Evolutionary conservation across 2,329 filamentous ascomycete genomes (phyloP), one percentile per base, ranked within the genome.

Genomic region (Calonectria pseudoturangicola): DNA sequence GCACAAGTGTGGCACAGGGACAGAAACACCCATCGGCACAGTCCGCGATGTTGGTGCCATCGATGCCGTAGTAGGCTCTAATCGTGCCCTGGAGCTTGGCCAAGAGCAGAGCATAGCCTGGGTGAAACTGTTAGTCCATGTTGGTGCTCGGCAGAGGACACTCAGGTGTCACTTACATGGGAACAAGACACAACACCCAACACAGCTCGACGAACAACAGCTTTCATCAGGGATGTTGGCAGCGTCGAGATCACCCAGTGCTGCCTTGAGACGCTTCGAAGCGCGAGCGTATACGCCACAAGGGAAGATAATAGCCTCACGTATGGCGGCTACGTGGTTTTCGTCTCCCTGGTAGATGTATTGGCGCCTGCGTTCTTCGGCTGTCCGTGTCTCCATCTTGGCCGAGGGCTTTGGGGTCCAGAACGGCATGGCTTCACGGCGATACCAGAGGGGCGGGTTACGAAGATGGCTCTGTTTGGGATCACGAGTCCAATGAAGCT

Each of bases 61-160:
- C 68, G 45, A 85, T 84, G 66, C 74, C 74, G 74, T 84, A 85
- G 39, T 82, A 79, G 2, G 76, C 50, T 27, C 84, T 82, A 68
- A 84, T 76, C 2, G 74, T 75, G 8, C 70, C 68, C 65, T 84
- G 84, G 13, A 84, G 74, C 15, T 70, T 74, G n/a, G 75, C 73
- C 10, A 84, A 45, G 7, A 82, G 68, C 45, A 70, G 73, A 16
- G 80, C 79, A 62, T 82, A 84, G 68, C 82, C 84, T 85, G 54
- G 50, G 3, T 25, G 41, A 12, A 48, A 41, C 63, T 45, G 72
- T 68, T 25, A 45, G 25, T 25, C 6, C 5, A 60, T 50, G 18
- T 27, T 9, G 6, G 73, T 78, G 56, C 73, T 83, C 82, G 75
- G 82, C 16, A 21, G 5, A 21, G 25, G 65, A 39, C 9, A 68